Percentiles rank a stretch among this genome's conserved stretches.
phyloP scores from a whole-genome alignment of 2,329 filamentous ascomycete genomes.

The Colletotrichum camelliae region DNA sequence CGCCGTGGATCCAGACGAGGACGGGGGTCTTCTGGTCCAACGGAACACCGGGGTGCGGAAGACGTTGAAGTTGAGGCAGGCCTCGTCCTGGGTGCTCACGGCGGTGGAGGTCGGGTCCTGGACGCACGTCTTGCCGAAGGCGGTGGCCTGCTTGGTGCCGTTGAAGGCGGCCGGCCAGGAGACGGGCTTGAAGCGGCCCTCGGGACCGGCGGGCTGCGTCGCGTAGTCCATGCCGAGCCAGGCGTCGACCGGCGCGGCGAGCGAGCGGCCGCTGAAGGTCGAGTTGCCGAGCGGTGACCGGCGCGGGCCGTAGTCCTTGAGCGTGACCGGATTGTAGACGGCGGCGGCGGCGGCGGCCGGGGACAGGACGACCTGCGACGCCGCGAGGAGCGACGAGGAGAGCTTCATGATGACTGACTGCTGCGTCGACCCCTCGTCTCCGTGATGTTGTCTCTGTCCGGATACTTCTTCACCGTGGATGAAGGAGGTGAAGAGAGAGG shows the following conservation, averaged over 20 bases:
- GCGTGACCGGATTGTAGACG: conserved; percentile 23
- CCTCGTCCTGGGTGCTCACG: conserved; percentile 28
- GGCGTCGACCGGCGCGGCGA: conserved; percentile 44
- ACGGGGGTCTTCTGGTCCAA: conserved; percentile 40
- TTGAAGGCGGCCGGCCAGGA: conserved; percentile 44
- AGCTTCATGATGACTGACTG: background rate
- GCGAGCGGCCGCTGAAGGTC: conserved; percentile 34
- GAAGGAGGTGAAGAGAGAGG: background rate
- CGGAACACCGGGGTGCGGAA: conserved; percentile 38
- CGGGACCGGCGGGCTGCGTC: conserved; percentile 40
- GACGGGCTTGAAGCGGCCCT: conserved; percentile 44
- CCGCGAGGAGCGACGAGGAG: conserved; percentile 6
- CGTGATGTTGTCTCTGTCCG: background rate
- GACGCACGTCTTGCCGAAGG: conserved; percentile 47
- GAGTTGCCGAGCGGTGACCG: conserved; percentile 39
- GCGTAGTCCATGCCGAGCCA: conserved; percentile 55
- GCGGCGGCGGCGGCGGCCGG: background rate
- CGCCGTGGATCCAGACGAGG: conserved; percentile 46
- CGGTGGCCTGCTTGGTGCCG: conserved; percentile 40
- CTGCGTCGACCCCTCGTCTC: background rate
- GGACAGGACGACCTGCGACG: conserved; percentile 2
- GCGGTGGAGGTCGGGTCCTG: conserved; percentile 36
- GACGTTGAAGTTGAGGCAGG: conserved; percentile 46
- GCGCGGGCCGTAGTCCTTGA: conserved; percentile 47
- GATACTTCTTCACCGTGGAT: background rate